Evolutionary conservation across 179 eudicot species (phyloP), one percentile per base, ranked within the genome.

Genomic region (Camellia oleifera): DNA sequence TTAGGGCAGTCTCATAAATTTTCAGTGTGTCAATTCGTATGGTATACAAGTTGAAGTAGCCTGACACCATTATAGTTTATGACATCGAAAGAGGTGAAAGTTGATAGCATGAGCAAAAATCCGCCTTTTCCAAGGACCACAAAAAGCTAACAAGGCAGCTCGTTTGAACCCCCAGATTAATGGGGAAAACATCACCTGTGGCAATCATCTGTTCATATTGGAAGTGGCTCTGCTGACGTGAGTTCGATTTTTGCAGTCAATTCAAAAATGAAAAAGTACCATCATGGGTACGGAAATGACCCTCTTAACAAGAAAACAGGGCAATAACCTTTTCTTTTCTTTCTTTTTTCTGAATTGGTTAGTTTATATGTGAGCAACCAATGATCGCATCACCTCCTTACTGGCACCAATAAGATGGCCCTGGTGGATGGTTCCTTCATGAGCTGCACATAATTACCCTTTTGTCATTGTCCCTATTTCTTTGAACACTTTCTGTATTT

Each of bases 71-170:
- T 32, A 32, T 32, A 32, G 61, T 72, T 72, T 61, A 50, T 75
- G 52, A 75, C n/a, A 66, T 64, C 72, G 15, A 17, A 77, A 48
- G 18, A 65, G 69, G 79, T 77, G 50, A 56, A 63, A 77, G 32
- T 65, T 65, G 72, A 32, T 14, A 50, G 46, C 46, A 66, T 52
- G 58, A 11, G 72, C 72, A 68, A 63, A 50, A 26, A 64, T 45
- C 78, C 52, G 57, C 50, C n/a, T 42, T 15, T 44, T 75, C 65
- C 78, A 40, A 10, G 64, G 54, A 42, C 17, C 68, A n/a, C 7
- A 32, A 44, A 8, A 44, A 60, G 48, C 7, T 40, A 32, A 67
- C 4, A 3, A 7, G 68, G 42, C n/a, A 67, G n/a, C 11, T 67
- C 46, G 40, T 32, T 67, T 32, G n/a, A 67, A 67, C 14, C 48